Evolutionary conservation across 176 grass and related monocot species (phyloP).

Genomic region (Raddia guianensis): DNA sequence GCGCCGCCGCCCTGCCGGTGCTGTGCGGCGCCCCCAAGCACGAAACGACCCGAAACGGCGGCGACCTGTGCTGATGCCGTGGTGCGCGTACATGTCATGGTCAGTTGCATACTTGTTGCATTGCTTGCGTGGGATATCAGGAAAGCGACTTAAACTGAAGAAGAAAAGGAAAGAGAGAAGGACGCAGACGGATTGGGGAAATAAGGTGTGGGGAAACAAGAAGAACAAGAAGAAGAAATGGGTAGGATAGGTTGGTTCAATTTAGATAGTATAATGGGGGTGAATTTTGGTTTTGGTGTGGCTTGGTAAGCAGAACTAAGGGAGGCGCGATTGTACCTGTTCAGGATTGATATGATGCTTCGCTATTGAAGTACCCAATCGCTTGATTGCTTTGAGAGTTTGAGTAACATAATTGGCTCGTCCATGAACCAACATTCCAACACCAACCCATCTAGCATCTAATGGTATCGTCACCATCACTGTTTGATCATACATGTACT

Average conservation of each 20-base stretch:
- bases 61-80: neutral
- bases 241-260: neutral
- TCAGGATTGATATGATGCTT: neutral
- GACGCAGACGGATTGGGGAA: neutral
- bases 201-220: neutral
- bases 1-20: conserved; percentile 34
- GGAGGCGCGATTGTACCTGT: conserved; percentile 4
- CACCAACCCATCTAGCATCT: too few relatives aligned
- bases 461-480: too few relatives aligned
- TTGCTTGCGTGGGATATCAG: neutral
- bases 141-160: neutral
- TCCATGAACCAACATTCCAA: too few relatives aligned
- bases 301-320: neutral
- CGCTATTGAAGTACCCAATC: too few relatives aligned
- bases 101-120: neutral
- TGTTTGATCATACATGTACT: too few relatives aligned
- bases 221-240: neutral
- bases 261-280: neutral
- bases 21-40: conserved; percentile 35
- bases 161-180: neutral
- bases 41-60: conserved; percentile 9
- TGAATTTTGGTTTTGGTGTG: neutral
- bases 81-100: neutral
- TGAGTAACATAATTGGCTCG: too few relatives aligned
- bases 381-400: too few relatives aligned